Percentiles rank a stretch among this genome's conserved stretches.
These are phyloP conservation scores for Ploettnerulaceae sp. DNA, from an alignment of 2,329 filamentous ascomycete genomes.

Conservation along the genomic window DNA sequence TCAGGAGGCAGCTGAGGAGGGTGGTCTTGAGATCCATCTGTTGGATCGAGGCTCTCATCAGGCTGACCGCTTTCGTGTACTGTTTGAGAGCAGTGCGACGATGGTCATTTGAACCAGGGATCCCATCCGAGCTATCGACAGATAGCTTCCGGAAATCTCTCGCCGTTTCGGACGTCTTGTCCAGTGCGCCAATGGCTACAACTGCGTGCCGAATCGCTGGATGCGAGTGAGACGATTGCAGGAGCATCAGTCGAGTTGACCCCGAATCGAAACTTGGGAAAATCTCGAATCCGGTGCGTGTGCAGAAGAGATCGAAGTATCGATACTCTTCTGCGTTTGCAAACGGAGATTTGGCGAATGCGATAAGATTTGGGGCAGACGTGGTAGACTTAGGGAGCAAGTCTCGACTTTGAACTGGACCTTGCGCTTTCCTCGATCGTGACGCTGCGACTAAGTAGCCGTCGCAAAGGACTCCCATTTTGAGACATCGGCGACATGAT, in stretches of 20 bases:
- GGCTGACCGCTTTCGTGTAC: conserved; percentile 11
- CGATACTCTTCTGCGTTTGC: conserved; percentile 13
- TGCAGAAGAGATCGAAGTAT: conserved; percentile 19
- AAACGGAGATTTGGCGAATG: conserved; percentile 3
- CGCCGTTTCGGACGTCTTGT: conserved; percentile 14
- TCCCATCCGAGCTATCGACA: background rate
- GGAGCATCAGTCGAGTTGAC: conserved; percentile 12
- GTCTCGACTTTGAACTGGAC: background rate
- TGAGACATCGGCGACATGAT: conserved; percentile 18
- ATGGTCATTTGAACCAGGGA: conserved; percentile 7
- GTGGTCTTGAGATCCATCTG: background rate
- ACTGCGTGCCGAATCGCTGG: conserved; percentile 19
- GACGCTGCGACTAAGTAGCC: conserved; percentile 12
- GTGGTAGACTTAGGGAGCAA: background rate
- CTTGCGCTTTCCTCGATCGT: too few species aligned
- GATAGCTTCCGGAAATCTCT: background rate
- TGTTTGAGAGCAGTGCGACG: conserved; percentile 17
- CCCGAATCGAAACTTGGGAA: conserved; percentile 13
- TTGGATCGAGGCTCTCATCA: too few species aligned
- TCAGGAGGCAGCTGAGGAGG: conserved; percentile 31
- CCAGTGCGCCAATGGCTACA: conserved; percentile 23
- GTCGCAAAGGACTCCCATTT: conserved; percentile 20
- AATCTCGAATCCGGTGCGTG: conserved; percentile 16
- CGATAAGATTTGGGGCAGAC: background rate
- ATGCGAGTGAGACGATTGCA: conserved; percentile 16